Conservation (phyloP, 2,329 filamentous ascomycete genomes). For the Lasiodiplodia sp. region DNA sequence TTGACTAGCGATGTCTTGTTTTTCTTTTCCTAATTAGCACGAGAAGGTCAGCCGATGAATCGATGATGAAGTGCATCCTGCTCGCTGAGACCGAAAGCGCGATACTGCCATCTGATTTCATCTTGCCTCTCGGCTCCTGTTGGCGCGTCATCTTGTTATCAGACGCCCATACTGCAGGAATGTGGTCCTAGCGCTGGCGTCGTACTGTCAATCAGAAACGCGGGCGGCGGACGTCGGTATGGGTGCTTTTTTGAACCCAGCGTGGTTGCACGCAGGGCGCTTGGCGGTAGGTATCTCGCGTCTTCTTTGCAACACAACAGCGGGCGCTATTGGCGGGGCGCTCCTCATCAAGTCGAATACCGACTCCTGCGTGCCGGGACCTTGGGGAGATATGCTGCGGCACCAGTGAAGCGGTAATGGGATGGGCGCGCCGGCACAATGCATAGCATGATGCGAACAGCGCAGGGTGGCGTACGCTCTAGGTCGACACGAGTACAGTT, state of each 20-base stretch:
- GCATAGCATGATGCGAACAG: conserved; percentile 20
- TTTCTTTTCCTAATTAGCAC: neutral
- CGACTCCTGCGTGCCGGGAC: neutral
- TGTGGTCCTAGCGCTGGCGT: conserved; percentile 1
- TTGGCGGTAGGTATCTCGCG: conserved; percentile 5
- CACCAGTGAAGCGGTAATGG: conserved; percentile 14
- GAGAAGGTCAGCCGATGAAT: neutral
- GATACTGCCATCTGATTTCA: conserved; percentile 4
- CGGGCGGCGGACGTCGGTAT: no score
- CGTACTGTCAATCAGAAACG: no score
- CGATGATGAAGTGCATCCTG: neutral
- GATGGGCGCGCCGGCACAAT: conserved; percentile 1
- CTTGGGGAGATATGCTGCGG: conserved; percentile 17
- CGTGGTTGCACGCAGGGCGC: conserved; percentile 13
- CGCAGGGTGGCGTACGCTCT: neutral
- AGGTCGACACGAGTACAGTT: neutral
- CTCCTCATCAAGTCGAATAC: neutral
- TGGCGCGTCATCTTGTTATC: conserved; percentile 12
- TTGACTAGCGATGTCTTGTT: neutral
- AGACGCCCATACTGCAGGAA: conserved; percentile 8
- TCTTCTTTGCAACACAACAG: neutral
- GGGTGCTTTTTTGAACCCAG: neutral
- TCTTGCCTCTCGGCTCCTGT: neutral
- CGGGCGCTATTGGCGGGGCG: conserved; percentile 8
- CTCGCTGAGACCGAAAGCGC: no score